These are phyloP conservation scores for Naematelia encephala DNA, from an alignment of 768 basidiomycete genomes.

Conservation along the genomic window DNA sequence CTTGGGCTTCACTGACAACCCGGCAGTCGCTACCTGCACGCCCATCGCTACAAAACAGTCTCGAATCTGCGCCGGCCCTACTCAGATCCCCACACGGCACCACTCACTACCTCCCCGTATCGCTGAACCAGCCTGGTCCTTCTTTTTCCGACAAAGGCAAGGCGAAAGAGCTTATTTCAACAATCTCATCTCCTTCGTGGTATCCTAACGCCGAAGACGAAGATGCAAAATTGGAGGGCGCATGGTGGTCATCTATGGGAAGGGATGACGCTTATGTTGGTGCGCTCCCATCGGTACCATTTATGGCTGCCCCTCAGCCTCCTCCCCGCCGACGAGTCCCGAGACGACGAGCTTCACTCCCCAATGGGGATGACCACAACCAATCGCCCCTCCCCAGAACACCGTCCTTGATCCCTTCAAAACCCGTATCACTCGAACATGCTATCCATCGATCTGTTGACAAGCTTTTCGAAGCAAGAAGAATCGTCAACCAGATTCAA, in stretches of 20 bases:
- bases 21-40: constrained; percentile 21
- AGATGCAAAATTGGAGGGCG: constrained; percentile 28
- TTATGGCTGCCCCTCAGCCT: constrained; percentile 14
- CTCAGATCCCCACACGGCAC: constrained; percentile 33
- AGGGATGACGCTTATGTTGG: constrained; percentile 29
- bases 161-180: constrained; percentile 30
- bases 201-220: constrained; percentile 31
- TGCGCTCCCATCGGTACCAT: constrained; percentile 29
- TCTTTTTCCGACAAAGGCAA: constrained; percentile 43
- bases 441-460: constrained; percentile 29
- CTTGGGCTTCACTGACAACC: constrained; percentile 1
- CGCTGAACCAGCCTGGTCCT: constrained; percentile 28
- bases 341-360: not conserved
- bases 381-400: constrained; percentile 1
- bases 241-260: constrained; percentile 33
- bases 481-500: constrained; percentile 24
- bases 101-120: constrained; percentile 26
- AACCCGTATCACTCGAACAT: constrained; percentile 19
- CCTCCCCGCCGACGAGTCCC: constrained; percentile 9
- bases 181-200: constrained; percentile 32
- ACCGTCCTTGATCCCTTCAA: constrained; percentile 7
- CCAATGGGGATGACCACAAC: not conserved
- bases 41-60: constrained; percentile 29
- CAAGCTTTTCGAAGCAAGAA: constrained; percentile 21
- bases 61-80: constrained; percentile 34